Evolutionary conservation across 2,329 filamentous ascomycete species (phyloP), one percentile per base, ranked within the genome.

Genomic region (Aureobasidium sp.): DNA sequence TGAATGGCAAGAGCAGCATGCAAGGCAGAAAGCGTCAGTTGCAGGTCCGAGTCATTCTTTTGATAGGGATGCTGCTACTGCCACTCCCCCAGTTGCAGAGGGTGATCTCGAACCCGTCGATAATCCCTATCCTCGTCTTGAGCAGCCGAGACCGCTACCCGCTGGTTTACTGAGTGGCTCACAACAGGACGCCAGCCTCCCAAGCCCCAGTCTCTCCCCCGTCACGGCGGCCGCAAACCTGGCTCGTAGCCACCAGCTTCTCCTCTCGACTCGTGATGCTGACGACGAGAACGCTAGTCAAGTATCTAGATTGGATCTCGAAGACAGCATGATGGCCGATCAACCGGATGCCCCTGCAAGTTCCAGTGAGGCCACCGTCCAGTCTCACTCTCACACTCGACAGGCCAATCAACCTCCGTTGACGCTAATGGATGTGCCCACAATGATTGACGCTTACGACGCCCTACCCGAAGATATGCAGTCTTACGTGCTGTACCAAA

Each of bases 401-500:
- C 47, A 61, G 14, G 15, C 15, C 33, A 27, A 33, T 14, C 48
- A 9, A 8, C 57, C 37, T 60, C 60, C 48, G 5, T 17, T 54
- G 24, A 62, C 69, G 0, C 65, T 93, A 22, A 83, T 92, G 75
- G 90, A 95, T 68, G 89, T 93, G n/a, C 89, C 89, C 8, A 84
- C 82, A 17, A 90, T 99, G 81, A 77, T 99, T 17, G 89, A 96
- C 68, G 86, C 87, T 2, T 99, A 97, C 69, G 93, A 97, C 72
- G 84, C 88, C 7, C 89, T 99, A 81, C 91, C 93, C 1, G 85
- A 89, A 48, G 88, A 94, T 69, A 86, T 99, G 83, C 94, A 99
- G 76, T 89, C 89, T 0, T 96, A 96, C 71, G 87, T 99, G 76
- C 96, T 99, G 86, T 97, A 95, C 72, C 93, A 99, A 71, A 85